These are phyloP conservation scores for Metschnikowia lunata DNA, from an alignment of 805 yeast species.

Conservation along the genomic window DNA sequence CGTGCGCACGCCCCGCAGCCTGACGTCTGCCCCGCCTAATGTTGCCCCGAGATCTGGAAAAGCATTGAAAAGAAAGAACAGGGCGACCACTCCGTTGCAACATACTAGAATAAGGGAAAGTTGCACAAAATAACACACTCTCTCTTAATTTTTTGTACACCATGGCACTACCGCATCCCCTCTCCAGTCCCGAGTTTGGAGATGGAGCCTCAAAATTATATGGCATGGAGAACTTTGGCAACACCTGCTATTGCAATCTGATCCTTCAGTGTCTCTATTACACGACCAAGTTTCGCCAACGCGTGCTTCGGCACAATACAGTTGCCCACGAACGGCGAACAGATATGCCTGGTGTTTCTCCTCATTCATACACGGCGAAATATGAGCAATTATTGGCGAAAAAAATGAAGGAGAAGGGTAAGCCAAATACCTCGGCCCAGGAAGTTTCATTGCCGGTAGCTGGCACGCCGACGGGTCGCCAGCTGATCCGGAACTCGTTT, in stretches of 20 bases:
- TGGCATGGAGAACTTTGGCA: constrained; percentile 83
- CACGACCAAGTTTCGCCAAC: constrained; percentile 62
- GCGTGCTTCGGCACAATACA: constrained; percentile 31
- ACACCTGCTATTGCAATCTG: constrained; percentile 93
- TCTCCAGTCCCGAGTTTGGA: constrained; percentile 33
- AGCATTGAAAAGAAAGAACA: no score
- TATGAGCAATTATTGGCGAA: constrained; percentile 39
- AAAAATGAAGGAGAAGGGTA: constrained; percentile 28
- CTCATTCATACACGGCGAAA: constrained; percentile 35
- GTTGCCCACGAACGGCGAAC: constrained; percentile 29
- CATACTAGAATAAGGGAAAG: no score
- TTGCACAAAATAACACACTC: no score
- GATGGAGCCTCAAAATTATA: constrained; percentile 67
- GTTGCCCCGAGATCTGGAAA: constrained; percentile 1
- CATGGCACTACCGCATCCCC: constrained; percentile 3
- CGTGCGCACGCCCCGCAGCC: background rate
- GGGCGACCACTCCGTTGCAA: no score
- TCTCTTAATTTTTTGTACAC: no score
- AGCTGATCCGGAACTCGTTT: constrained; percentile 32
- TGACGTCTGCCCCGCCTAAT: constrained; percentile 5
- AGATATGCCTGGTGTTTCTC: constrained; percentile 27
- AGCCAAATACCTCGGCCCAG: constrained; percentile 2
- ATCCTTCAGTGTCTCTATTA: constrained; percentile 84
- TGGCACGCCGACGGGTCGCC: constrained; percentile 14
- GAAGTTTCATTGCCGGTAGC: background rate